Conservation (phyloP, 768 basidiomycete species). For the Boletellus emodensis region DNA sequence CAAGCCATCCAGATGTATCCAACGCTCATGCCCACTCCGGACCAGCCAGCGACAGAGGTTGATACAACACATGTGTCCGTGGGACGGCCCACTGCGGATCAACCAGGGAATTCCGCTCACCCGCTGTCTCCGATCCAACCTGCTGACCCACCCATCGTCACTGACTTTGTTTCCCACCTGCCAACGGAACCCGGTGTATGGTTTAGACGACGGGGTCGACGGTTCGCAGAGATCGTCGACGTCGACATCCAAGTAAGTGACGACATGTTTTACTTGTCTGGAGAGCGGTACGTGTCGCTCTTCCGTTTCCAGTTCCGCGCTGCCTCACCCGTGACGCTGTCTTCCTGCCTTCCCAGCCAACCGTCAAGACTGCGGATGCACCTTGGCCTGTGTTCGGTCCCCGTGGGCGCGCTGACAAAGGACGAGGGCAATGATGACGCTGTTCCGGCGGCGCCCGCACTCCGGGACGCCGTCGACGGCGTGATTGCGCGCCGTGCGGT, state of each 20-base stretch:
- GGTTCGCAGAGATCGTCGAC: conserved; percentile 20
- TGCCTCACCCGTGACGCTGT: background rate
- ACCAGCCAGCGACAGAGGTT: background rate
- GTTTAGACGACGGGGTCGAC: conserved; percentile 22
- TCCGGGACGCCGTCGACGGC: conserved; percentile 3
- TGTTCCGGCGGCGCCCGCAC: background rate
- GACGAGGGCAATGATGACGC: background rate
- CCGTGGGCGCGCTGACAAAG: background rate
- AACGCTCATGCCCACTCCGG: background rate
- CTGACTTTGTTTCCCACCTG: conserved; percentile 12
- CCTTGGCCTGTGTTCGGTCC: conserved; percentile 23
- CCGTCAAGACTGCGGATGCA: conserved; percentile 16
- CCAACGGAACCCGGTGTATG: conserved; percentile 23
- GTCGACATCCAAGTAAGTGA: conserved; percentile 19
- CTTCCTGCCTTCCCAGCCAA: too few species aligned
- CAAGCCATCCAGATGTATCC: conserved; percentile 8
- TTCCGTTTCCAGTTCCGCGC: background rate
- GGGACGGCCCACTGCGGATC: too few species aligned
- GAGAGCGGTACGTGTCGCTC: conserved; percentile 13
- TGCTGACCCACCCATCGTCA: background rate
- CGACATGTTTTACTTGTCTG: conserved; percentile 18
- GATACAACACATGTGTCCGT: background rate
- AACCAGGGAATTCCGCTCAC: background rate
- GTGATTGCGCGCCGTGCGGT: conserved; percentile 14
- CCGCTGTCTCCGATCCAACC: background rate